Base-by-base conservation (phyloP, 768 basidiomycete genomes). In the Stropharia rugosoannulata region DNA sequence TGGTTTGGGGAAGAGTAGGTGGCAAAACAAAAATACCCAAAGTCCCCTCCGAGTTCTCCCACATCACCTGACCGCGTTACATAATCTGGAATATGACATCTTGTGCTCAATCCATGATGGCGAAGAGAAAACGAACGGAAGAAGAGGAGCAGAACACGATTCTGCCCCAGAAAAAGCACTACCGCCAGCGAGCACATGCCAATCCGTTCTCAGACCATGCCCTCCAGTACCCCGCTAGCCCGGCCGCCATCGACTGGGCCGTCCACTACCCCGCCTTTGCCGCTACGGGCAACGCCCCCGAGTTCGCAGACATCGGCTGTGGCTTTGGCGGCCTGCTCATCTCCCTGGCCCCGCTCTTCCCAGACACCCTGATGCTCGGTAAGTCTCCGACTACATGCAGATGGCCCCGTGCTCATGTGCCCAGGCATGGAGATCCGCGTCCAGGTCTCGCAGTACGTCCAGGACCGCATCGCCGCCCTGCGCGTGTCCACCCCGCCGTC, bases 301-400 rank as follows among this genome's bases (percentile, higher is more conserved):
- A 95, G 71, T 97, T 95, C 66, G 97, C 93, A 3, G 97, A 99
- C 70, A 85, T 99, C 36, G 97, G 97, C 0, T 99, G 97, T 69
- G 97, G 97, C 41, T 99, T 98, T 65, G 97, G 97, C 12, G 97
- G 97, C 13, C 82, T 99, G 39, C 76, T 96, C 57, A 89, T 95
- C 61, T 74, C 90, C 4, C 83, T 99, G 13, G 93, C 95, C 0
- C 94, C 95, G 5, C 74, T 93, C 37, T 97, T 90, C 66, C 97
- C 97, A 6, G 87, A 96, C 60, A 90, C 84, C 0, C 79, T 97
- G 50, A 96, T 99, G 83, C 84, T 99, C 27, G 97, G 96, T 95
- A 67, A 68, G 79, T 75, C 39, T 48, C n/a, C 43, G 43, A 13
- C 38, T 58, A 55, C 39, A 55, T n/a, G 36, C 37, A 53, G 35